Percentiles rank a stretch among this genome's conserved stretches.
phyloP scores from a whole-genome alignment of 768 basidiomycete species.

The Lactarius hatsudake region DNA sequence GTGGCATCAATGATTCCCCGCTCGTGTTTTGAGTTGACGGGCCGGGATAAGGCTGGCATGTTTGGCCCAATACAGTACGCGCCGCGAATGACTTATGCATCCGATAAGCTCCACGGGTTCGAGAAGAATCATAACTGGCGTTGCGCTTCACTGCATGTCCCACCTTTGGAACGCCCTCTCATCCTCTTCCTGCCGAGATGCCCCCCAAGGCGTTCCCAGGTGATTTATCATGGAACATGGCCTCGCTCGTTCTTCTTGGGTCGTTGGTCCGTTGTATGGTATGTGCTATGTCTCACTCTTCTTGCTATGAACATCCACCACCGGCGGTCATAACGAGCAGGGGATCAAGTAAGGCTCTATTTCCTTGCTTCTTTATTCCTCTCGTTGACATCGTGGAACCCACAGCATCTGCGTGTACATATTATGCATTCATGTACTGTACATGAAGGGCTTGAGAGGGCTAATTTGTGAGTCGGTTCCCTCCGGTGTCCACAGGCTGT shows the following conservation, averaged over 20 bases:
- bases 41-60: not conserved
- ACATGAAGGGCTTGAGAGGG: conserved; percentile 7
- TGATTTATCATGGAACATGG: conserved; percentile 5
- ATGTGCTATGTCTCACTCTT: not conserved
- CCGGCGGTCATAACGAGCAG: not conserved
- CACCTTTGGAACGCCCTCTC: not conserved
- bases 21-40: not conserved
- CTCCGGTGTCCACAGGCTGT: not conserved
- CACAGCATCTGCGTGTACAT: conserved; percentile 15
- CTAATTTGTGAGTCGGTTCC: conserved; percentile 4
- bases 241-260: not conserved
- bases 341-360: conserved; percentile 15
- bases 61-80: too few relatives aligned
- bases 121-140: not conserved
- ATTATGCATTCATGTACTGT: conserved; percentile 4
- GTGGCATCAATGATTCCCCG: not conserved
- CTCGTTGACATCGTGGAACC: not conserved
- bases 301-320: too few relatives aligned
- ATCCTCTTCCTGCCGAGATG: not conserved
- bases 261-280: conserved; percentile 20
- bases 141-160: not conserved
- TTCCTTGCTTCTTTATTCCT: not conserved
- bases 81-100: not conserved
- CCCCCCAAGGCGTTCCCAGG: conserved; percentile 16
- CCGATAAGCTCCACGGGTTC: not conserved